Evolutionary conservation across 2,329 filamentous ascomycete genomes (phyloP), one percentile per base, ranked within the genome.

Genomic region (Fusarium tricinctum): DNA sequence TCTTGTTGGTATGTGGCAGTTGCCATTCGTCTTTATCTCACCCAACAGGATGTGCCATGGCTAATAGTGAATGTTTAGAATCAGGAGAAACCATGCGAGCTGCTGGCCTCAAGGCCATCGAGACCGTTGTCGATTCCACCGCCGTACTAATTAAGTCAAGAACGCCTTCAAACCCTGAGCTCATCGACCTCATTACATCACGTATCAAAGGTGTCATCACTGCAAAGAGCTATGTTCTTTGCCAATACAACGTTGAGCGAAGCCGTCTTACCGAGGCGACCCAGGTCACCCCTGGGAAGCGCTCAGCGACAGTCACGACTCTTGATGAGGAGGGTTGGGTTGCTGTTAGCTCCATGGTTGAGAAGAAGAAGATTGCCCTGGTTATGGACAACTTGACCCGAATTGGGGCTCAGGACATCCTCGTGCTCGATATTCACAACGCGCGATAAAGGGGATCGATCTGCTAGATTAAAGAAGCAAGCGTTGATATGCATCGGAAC

Each of bases 31-130:
- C 17, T 19, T 15, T 39, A n/a, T 13, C 33, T 14, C 38, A 12
- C 9, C 15, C 9, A 13, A 10, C n/a, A 40, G 30, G 22, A 12
- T 9, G 13, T 17, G 39, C 23, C 10, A 22, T 48, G 39, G 42
- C 69, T 76, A 38, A 76, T 62, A 48, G 33, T 42, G 10, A 13
- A 8, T 3, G 26, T 12, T 20, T 72, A 96, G 95, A 99, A 84
- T 98, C 96, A 20, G 96, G 96, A 58, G 95, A 98, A 81, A 99
- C 96, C 1, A 99, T 99, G 96, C 92, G 92, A 76, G 96, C 95
- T 20, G 95, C 95, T 43, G 96, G 96, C 23, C 86, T 99, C 50
- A 94, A 94, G 81, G 91, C 95, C 58, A 97, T 98, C 73, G 94
- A 96, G 73, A 99, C 96, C 4, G 94, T 99, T 26, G 87, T 97